Percentiles rank a stretch among this genome's conserved stretches.
Evolutionary conservation across 768 basidiomycete genomes (phyloP).

Genomic region (Termitomyces sp.): DNA sequence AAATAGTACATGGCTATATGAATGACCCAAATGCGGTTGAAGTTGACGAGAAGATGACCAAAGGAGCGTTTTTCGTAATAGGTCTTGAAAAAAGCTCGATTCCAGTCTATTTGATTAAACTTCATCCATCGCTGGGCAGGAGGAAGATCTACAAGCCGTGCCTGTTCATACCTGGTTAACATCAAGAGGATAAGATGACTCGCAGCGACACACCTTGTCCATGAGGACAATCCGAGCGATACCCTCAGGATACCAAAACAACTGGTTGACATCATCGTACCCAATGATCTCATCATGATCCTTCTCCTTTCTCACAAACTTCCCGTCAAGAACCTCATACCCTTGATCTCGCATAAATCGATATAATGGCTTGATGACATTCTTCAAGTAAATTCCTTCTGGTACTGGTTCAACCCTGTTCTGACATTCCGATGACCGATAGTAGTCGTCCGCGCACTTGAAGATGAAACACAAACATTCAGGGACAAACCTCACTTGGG

Average conservation of each 20-base stretch:
- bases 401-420: constrained; percentile 86
- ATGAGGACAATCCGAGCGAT: constrained; percentile 85
- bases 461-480: constrained; percentile 99
- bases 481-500: constrained; percentile 93
- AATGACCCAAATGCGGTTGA: constrained; percentile 99
- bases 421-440: constrained; percentile 98
- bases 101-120: constrained; percentile 97
- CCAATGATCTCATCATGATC: constrained; percentile 96
- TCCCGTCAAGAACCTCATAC: constrained; percentile 93
- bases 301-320: constrained; percentile 87
- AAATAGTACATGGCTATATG: constrained; percentile 94
- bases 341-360: constrained; percentile 96
- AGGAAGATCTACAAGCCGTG: constrained; percentile 84
- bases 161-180: constrained; percentile 35
- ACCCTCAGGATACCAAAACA: constrained; percentile 99
- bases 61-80: constrained; percentile 97
- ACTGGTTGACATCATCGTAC: constrained; percentile 97
- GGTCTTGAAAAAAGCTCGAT: constrained; percentile 95
- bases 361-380: constrained; percentile 91
- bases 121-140: constrained; percentile 94
- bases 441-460: constrained; percentile 99
- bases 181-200: constrained; percentile 1
- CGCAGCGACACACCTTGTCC: constrained; percentile 63
- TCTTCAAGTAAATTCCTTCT: constrained; percentile 89
- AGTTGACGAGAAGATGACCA: constrained; percentile 96